phyloP scores from a whole-genome alignment of 352 stramenopile species.

The Phytophthora megakarya region DNA sequence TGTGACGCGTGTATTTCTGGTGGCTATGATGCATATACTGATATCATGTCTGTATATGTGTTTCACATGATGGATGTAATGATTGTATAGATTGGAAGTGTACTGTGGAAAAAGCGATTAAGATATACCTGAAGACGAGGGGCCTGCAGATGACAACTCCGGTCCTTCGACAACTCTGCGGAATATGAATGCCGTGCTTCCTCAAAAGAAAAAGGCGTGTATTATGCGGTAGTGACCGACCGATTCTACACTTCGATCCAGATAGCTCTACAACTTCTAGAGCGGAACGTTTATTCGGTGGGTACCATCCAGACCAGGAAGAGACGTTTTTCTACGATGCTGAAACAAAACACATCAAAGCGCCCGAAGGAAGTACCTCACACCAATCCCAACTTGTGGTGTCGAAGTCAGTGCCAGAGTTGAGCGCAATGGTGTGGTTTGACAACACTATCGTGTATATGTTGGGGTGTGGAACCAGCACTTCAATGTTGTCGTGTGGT shows the following conservation, averaged over 20 bases:
- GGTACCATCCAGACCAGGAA: slow-evolving; percentile 2
- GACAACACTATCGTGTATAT: slow-evolving; percentile 10
- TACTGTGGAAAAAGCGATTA: neutral
- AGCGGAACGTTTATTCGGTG: neutral
- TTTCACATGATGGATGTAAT: too few relatives aligned
- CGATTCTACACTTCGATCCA: neutral
- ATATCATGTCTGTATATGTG: too few relatives aligned
- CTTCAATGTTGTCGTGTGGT: slow-evolving; percentile 2
- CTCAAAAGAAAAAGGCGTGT: neutral
- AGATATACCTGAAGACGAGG: neutral
- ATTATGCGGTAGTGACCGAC: neutral
- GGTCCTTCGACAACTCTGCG: slow-evolving; percentile 3
- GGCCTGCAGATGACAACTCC: neutral
- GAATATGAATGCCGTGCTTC: neutral
- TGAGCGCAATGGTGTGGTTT: slow-evolving; percentile 1
- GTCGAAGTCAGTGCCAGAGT: neutral
- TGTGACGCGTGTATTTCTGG: neutral
- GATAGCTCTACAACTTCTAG: too few relatives aligned
- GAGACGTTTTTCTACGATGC: neutral
- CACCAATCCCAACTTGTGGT: neutral
- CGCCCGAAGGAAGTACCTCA: neutral
- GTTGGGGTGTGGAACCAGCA: neutral
- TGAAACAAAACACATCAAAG: neutral
- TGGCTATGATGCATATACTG: slow-evolving; percentile 9
- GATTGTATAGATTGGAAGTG: neutral